Percentiles rank a stretch among this genome's conserved stretches.
These are phyloP conservation scores for Piloderma croceum DNA, from an alignment of 768 basidiomycete genomes.

Conservation along the genomic window DNA sequence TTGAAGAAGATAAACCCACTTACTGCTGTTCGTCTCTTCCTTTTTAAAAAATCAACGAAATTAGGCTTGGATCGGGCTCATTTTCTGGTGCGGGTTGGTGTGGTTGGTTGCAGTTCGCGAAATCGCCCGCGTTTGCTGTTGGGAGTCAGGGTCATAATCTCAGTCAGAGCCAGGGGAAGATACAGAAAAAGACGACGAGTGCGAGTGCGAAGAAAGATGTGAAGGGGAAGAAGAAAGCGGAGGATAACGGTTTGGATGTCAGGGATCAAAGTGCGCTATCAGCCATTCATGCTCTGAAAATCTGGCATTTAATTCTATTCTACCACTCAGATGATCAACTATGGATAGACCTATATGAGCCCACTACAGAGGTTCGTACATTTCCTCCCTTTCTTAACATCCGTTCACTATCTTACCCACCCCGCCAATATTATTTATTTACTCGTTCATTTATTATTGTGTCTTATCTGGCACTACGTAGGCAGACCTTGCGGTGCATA, in stretches of 20 bases:
- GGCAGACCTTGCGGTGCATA: slow-evolving; percentile 76
- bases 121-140: slow-evolving; percentile 19
- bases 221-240: slow-evolving; percentile 22
- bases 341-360: slow-evolving; percentile 65
- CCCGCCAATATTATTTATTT: no score
- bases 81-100: neutral
- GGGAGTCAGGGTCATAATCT: no score
- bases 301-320: no score
- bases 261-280: neutral
- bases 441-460: no score
- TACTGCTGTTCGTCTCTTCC: neutral
- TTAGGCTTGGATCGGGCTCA: neutral
- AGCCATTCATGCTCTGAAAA: neutral
- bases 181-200: neutral
- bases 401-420: no score
- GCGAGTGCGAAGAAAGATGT: slow-evolving; percentile 4
- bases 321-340: slow-evolving; percentile 34
- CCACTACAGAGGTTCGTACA: slow-evolving; percentile 44
- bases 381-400: slow-evolving; percentile 3
- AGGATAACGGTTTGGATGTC: neutral
- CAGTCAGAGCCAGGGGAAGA: slow-evolving; percentile 4
- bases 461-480: slow-evolving; percentile 20
- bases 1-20: neutral
- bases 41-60: no score
- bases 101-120: slow-evolving; percentile 8